Conservation (phyloP, 495 filamentous ascomycete species). For the Aspergillus affinis region DNA sequence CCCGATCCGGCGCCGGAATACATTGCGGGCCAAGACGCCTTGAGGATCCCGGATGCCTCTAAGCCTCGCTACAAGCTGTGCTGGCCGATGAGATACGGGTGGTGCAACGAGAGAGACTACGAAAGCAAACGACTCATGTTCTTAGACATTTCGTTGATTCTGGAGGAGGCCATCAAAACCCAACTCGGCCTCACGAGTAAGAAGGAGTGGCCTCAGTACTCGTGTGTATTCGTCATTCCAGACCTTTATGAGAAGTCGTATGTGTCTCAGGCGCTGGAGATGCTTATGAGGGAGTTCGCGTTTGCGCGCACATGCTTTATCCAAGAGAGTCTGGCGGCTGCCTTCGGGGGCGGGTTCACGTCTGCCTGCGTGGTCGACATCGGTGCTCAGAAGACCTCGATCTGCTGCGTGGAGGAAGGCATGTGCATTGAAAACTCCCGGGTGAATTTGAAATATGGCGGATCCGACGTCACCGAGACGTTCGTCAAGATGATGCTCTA, state of each 20-base stretch:
- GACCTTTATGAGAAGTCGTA: constrained; percentile 95
- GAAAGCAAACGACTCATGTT: constrained; percentile 69
- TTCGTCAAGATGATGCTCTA: constrained; percentile 97
- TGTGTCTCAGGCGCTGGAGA: constrained; percentile 77
- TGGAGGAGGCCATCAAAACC: constrained; percentile 80
- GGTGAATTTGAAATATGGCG: constrained; percentile 92
- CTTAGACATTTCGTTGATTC: constrained; percentile 79
- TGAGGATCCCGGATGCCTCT: constrained; percentile 87
- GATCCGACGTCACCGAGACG: constrained; percentile 86
- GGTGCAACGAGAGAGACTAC: constrained; percentile 90
- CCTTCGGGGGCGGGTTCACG: constrained; percentile 93
- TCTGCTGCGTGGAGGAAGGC: constrained; percentile 96
- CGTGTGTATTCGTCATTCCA: constrained; percentile 91
- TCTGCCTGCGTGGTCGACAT: constrained; percentile 94
- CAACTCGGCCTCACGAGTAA: constrained; percentile 77
- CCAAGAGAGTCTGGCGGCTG: constrained; percentile 91
- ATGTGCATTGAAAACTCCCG: constrained; percentile 90
- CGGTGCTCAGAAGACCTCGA: constrained; percentile 95
- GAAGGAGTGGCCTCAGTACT: constrained; percentile 84
- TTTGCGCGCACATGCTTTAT: constrained; percentile 89
- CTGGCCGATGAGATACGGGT: constrained; percentile 87
- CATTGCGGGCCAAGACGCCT: constrained; percentile 77
- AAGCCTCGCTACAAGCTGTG: constrained; percentile 84
- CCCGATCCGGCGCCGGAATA: constrained; percentile 63
- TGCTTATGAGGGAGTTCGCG: constrained; percentile 82